These are phyloP conservation scores for Coniferiporia weirii DNA, from an alignment of 1,284 basidiomycete genomes.

Conservation along the genomic window DNA sequence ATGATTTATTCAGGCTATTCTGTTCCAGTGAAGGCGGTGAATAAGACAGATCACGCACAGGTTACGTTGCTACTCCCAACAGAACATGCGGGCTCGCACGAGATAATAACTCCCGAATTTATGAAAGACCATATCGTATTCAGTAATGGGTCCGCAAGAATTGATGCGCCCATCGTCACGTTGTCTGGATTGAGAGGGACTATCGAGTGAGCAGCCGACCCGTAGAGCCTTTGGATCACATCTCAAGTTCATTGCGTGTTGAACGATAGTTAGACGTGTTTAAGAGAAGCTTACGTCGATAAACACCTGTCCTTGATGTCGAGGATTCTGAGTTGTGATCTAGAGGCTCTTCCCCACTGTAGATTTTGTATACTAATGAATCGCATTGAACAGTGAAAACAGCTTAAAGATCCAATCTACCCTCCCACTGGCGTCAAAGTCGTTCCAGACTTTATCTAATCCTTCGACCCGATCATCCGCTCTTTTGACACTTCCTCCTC, in stretches of 20 bases:
- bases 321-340: background rate
- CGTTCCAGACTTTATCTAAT: constrained; percentile 54
- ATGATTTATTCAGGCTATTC: constrained; percentile 19
- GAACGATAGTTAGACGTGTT: too few relatives aligned
- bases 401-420: constrained; percentile 49
- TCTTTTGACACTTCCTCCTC: constrained; percentile 45
- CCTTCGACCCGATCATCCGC: constrained; percentile 46
- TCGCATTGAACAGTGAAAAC: constrained; percentile 8
- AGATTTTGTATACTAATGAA: constrained; percentile 20
- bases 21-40: constrained; percentile 11
- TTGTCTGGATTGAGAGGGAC: constrained; percentile 77
- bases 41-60: constrained; percentile 33
- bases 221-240: background rate
- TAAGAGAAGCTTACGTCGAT: background rate
- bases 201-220: constrained; percentile 31
- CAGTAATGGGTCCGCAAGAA: constrained; percentile 44
- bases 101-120: constrained; percentile 65
- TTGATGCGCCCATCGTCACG: constrained; percentile 56
- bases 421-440: constrained; percentile 54
- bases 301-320: background rate
- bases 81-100: constrained; percentile 44
- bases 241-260: background rate
- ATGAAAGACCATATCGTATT: constrained; percentile 75
- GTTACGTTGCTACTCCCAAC: constrained; percentile 75
- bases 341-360: constrained; percentile 17